Conservation (phyloP, 1,139 yeast genomes). For the Saccharomyces uvarum region DNA sequence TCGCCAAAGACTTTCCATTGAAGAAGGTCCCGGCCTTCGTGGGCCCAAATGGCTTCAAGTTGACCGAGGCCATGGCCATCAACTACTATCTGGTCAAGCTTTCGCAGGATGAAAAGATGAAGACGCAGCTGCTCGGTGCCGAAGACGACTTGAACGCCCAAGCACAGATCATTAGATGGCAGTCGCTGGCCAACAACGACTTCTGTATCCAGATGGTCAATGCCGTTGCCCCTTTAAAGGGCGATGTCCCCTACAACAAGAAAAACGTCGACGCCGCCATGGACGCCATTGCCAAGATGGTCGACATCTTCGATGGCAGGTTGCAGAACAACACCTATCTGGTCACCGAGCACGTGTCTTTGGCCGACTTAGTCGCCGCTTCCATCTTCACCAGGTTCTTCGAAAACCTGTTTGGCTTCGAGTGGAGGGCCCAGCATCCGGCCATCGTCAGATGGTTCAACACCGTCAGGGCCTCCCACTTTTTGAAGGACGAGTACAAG, state of each 20-base stretch:
- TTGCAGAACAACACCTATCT: slow-evolving; percentile 73
- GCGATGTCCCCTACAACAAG: slow-evolving; percentile 69
- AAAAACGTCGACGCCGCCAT: slow-evolving; percentile 55
- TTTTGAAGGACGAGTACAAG: slow-evolving; percentile 41
- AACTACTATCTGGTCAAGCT: slow-evolving; percentile 36
- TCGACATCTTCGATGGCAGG: slow-evolving; percentile 52
- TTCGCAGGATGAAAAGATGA: slow-evolving; percentile 24
- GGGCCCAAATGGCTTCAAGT: slow-evolving; percentile 72
- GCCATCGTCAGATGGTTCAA: slow-evolving; percentile 78
- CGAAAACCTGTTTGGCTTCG: slow-evolving; percentile 58
- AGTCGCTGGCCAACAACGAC: slow-evolving; percentile 75
- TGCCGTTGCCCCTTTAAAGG: slow-evolving; percentile 40
- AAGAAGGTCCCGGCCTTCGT: slow-evolving; percentile 68
- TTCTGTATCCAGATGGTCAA: slow-evolving; percentile 40
- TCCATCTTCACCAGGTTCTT: slow-evolving; percentile 57
- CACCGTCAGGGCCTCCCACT: slow-evolving; percentile 55
- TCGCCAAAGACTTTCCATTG: slow-evolving; percentile 57
- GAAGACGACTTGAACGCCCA: slow-evolving; percentile 47
- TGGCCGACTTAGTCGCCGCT: slow-evolving; percentile 75
- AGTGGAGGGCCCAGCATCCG: slow-evolving; percentile 74
- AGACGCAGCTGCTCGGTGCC: slow-evolving; percentile 47
- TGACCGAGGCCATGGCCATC: slow-evolving; percentile 76
- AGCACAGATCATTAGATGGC: slow-evolving; percentile 71
- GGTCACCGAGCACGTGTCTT: slow-evolving; percentile 81
- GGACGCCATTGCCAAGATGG: slow-evolving; percentile 37